Conservation (phyloP, 192 early-diverging fungal genomes). For the Coemansia asiatica region DNA sequence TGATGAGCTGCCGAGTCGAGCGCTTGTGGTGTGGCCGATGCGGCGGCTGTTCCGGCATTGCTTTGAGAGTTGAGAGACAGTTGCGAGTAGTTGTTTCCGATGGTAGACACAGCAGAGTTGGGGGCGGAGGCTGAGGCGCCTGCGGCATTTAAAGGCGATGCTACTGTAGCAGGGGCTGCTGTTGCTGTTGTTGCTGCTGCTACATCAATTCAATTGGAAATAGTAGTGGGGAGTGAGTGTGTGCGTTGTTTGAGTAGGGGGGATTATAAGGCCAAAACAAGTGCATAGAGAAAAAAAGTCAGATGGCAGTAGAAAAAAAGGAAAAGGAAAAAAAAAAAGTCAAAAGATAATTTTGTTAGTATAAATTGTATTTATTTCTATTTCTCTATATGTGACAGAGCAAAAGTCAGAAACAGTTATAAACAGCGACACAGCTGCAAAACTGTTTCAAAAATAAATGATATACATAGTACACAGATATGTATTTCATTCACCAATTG, state of each 20-base stretch:
- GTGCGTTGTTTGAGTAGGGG: too few species aligned
- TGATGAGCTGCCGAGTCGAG: conserved; percentile 14
- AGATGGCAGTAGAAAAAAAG: conserved; percentile 6
- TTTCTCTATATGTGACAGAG: neutral
- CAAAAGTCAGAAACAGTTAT: neutral
- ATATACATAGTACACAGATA: too few species aligned
- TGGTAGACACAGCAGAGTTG: conserved; percentile 24
- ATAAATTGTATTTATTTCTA: neutral
- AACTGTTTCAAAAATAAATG: too few species aligned
- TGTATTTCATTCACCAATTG: neutral
- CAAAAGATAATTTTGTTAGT: neutral
- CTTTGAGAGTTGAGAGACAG: conserved; percentile 10
- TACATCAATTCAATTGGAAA: conserved; percentile 4
- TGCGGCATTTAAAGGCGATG: conserved; percentile 12
- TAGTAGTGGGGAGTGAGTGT: conserved; percentile 2
- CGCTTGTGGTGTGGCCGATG: conserved; percentile 1
- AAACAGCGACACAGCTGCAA: too few species aligned
- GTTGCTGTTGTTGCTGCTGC: neutral
- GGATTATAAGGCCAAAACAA: neutral
- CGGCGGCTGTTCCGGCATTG: conserved; percentile 7
- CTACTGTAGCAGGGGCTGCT: conserved; percentile 21
- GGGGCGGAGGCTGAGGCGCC: conserved; percentile 28
- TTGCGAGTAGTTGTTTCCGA: conserved; percentile 18
- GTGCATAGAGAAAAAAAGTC: conserved; percentile 4
- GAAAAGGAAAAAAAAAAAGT: neutral